A percentile compares a stretch with the other conserved stretches of the same genome.
Evolutionary conservation across 495 filamentous ascomycete species (phyloP).

Genomic region (Extremus antarcticus): DNA sequence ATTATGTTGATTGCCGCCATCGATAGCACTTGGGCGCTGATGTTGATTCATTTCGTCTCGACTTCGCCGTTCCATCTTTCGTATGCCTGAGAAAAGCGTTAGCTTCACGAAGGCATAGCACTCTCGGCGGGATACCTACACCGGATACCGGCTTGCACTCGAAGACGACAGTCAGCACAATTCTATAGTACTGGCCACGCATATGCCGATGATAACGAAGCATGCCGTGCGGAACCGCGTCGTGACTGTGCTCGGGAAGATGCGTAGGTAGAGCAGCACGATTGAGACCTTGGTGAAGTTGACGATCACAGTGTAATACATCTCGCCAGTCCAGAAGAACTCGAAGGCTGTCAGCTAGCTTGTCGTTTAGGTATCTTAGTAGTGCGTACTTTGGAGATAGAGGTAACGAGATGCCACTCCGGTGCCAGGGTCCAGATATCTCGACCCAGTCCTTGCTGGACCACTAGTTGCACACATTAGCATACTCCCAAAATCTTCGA

Average conservation of each 20-base stretch:
- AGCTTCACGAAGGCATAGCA: no score
- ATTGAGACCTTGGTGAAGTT: constrained; percentile 36
- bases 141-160: constrained; percentile 35
- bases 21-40: constrained; percentile 14
- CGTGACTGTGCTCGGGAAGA: constrained; percentile 39
- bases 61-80: constrained; percentile 17
- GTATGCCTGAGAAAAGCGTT: constrained; percentile 9
- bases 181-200: constrained; percentile 15
- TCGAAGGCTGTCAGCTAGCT: no score
- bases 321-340: constrained; percentile 7
- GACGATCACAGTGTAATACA: constrained; percentile 1
- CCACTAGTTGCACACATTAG: background rate
- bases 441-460: background rate
- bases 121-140: background rate
- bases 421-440: constrained; percentile 1
- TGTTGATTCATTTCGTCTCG: constrained; percentile 15
- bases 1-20: constrained; percentile 21
- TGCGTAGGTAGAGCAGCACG: constrained; percentile 42
- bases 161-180: constrained; percentile 32
- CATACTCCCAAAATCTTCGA: no score
- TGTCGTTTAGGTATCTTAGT: no score
- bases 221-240: constrained; percentile 39
- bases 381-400: background rate
- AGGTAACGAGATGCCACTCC: background rate
- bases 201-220: constrained; percentile 24